Base-by-base conservation (phyloP, 495 filamentous ascomycete genomes). In the Amorphotheca resinae region DNA sequence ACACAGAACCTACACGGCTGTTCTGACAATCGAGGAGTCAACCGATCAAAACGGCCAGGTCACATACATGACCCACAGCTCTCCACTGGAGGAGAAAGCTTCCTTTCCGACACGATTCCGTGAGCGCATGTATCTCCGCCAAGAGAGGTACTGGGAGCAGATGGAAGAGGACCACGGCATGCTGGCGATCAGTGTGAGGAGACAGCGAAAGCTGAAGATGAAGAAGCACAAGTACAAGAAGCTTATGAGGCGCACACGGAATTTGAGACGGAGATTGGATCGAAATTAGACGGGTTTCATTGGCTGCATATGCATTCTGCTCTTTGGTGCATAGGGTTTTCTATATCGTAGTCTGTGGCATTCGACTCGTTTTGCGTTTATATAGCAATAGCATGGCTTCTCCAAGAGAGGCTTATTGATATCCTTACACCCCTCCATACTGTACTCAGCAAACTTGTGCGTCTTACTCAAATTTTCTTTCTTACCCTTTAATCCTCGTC, bases 141-240 rank as follows among this genome's bases (percentile, higher is more conserved):
- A 58, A 49, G 68, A 73, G 40, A 66, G 70, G 23, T 62, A 62
- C 14, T 55, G 59, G 11, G 59, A 60, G 18, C 51, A 57, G 22
- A 23, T 25, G 4, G 22, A 20, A 2, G 49, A 44, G 31, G 59
- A 63, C 38, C 51, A 52, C 30, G 56, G 55, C 18, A 62, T 65
- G 51, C 69, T 72, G 69, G 64, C 79, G 14, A 82, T 99, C 53
- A 91, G 84, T 61, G 91, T 95, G 45, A 82, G 77, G 64, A 72
- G 93, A 63, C 82, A 87, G 49, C 71, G 87, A 55, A 86, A 84
- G 65, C 65, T 88, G 59, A 94, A 89, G 76, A 98, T 98, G 88
- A 98, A 98, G 84, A 98, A 96, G 73, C 88, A 96, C 69, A 98
- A 98, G 76, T 93, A 93, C 62, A 96, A 95, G 89, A 96, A 96